Evolutionary conservation across 306 rosid genomes (phyloP), one percentile per base, ranked within the genome.

Genomic region (Vigna unguiculata): DNA sequence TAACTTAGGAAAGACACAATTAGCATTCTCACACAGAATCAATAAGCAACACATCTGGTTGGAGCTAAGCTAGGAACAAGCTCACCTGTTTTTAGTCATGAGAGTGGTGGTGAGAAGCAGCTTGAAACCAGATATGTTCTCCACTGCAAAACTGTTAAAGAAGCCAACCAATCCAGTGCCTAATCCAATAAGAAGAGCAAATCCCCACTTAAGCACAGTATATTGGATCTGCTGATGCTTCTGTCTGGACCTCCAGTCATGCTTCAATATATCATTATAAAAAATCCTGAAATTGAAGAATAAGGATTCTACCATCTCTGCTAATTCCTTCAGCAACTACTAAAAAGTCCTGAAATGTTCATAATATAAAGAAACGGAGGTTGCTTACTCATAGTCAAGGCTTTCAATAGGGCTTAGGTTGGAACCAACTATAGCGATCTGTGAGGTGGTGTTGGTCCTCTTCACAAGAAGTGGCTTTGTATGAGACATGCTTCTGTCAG

Each of bases 381-480:
- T 32, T 82, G 43, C 91, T 80, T 85, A 87, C 91, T 95, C 98
- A 66, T 95, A 95, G 22, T 95, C 98, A 49, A 95, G 97, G 81
- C 98, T 95, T 83, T 95, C 98, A 53, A 95, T 85, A 51, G 98
- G 87, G 86, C 88, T 84, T 67, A 87, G 82, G 69, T 92, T 95
- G 72, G 98, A 78, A 74, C 97, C 97, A 82, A 95, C 89, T 20
- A 92, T 90, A 66, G 96, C 98, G 45, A 95, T 86, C 86, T 95
- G 98, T 4, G 98, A 95, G 16, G 96, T 90, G 30, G 91, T 90
- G 76, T 90, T 90, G 45, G 61, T 68, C 86, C 97, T 89, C 80
- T 84, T 88, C 19, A 17, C 67, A 59, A 87, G 85, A 83, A 87
- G 84, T 17, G 91, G 89, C 67, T 61, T 75, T 17, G 65, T 4